Base-by-base conservation (phyloP, 2,329 filamentous ascomycete genomes). In the Rutstroemia sydowiana region DNA sequence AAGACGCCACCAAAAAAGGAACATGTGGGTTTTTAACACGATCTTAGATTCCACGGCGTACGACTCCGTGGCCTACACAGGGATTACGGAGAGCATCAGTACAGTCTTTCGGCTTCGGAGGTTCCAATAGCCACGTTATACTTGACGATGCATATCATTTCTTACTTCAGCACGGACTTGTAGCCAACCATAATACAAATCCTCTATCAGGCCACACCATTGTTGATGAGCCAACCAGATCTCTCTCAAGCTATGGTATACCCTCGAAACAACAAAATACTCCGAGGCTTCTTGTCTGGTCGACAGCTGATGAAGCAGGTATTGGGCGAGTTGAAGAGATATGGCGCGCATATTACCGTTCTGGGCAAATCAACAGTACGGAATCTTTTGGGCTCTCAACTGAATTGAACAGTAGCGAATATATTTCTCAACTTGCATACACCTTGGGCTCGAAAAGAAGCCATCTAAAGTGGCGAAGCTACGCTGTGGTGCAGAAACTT, bases 101-200 rank as follows among this genome's bases (percentile, higher is more conserved):
- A 13, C 61, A 63, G 39, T 55, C 51, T 3, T 63, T 62, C 44
- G 61, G 61, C 13, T 61, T 58, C 36, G 60, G 60, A n/a, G 61
- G 61, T 13, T 47, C 58, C 11, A 60, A 60, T 40, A 46, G 52
- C 32, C 57, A 59, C 18, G 51, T 48, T 18, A 49, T 55, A 18
- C 28, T 54, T 20, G 56, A 57, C 5, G 51, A 49, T n/a, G 40
- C 52, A 20, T 44, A 20, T 13, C 16, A 45, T 21, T 42, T 45
- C 23, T 11, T 45, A 7, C 13, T 16, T 10, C 18, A 34, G 11
- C n/a, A 21, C 9, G n/a, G 21, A 20, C 21, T 51, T 16, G n/a
- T 3, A 18, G 48, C 39, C 14, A 34, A 45, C 20, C 47, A 49
- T 23, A 32, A 32, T n/a, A 49, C 47, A 11, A 40, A 16, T 20